Percentiles rank a stretch among this genome's conserved stretches.
phyloP scores from a whole-genome alignment of 345 rosid genomes.

The Passiflora organensis region DNA sequence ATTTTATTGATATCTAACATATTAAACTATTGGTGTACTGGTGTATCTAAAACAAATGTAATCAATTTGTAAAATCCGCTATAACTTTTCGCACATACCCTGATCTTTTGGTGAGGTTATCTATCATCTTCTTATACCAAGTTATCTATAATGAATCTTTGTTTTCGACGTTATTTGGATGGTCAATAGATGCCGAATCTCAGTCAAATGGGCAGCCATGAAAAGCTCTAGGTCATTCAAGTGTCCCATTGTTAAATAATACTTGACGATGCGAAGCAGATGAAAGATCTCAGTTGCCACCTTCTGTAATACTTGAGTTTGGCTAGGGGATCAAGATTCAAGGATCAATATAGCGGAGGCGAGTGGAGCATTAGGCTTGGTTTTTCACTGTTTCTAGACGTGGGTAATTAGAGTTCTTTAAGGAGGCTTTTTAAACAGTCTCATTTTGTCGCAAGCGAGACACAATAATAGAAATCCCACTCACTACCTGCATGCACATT shows the following conservation, averaged over 20 bases:
- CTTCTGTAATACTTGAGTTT: constrained; percentile 5
- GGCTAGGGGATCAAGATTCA: constrained; percentile 16
- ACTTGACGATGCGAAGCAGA: not conserved
- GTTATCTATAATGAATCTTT: too few relatives aligned
- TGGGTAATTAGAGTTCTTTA: not conserved
- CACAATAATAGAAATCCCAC: not conserved
- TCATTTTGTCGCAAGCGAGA: constrained; percentile 4
- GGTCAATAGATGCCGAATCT: constrained; percentile 16
- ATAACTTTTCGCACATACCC: too few relatives aligned
- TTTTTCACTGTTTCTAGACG: constrained; percentile 10
- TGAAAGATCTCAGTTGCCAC: constrained; percentile 18
- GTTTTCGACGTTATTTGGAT: too few relatives aligned
- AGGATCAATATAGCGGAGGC: constrained; percentile 6
- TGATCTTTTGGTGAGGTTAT: too few relatives aligned
- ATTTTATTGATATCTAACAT: too few relatives aligned
- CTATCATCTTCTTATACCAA: too few relatives aligned
- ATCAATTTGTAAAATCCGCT: too few relatives aligned
- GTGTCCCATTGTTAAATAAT: constrained; percentile 12
- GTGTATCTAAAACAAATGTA: too few relatives aligned
- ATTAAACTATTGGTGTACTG: too few relatives aligned
- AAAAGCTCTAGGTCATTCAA: not conserved
- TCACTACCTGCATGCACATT: not conserved
- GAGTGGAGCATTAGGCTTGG: not conserved
- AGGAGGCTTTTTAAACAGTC: not conserved
- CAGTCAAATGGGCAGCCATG: constrained; percentile 20